Evolutionary conservation across 2,329 filamentous ascomycete species (phyloP).

Genomic region (Xylariaceae sp.): DNA sequence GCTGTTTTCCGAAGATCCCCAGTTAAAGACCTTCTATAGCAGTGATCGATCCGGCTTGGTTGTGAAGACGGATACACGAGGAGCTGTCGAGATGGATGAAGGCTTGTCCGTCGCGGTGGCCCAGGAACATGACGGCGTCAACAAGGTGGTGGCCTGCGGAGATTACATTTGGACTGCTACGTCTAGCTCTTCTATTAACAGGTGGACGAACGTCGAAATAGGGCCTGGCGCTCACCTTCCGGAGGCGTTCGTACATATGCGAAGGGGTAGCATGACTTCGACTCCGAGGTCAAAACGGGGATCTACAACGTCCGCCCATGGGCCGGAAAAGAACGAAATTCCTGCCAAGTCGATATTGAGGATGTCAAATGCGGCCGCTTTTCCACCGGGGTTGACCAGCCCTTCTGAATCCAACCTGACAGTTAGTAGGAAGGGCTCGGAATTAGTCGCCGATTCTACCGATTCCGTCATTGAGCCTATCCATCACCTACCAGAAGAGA

Average conservation of each 20-base stretch:
- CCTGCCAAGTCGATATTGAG: conserved; percentile 76
- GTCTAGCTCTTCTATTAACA: conserved; percentile 86
- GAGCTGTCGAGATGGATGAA: conserved; percentile 74
- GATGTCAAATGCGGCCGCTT: conserved; percentile 81
- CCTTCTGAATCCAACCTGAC: conserved; percentile 56
- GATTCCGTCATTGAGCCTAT: conserved; percentile 61
- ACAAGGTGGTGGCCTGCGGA: conserved; percentile 67
- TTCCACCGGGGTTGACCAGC: conserved; percentile 61
- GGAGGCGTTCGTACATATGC: conserved; percentile 52
- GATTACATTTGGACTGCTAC: conserved; percentile 90
- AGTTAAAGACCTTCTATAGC: conserved; percentile 90
- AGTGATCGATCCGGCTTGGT: conserved; percentile 89
- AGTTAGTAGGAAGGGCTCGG: conserved; percentile 59
- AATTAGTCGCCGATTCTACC: conserved; percentile 55
- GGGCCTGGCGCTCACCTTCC: conserved; percentile 69
- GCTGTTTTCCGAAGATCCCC: conserved; percentile 83
- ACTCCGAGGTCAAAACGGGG: conserved; percentile 43
- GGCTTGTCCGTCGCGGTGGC: conserved; percentile 88
- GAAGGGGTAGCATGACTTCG: conserved; percentile 43
- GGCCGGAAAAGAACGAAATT: conserved; percentile 63
- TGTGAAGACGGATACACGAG: conserved; percentile 92
- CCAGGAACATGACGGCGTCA: conserved; percentile 86
- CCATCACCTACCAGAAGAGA: conserved; percentile 71
- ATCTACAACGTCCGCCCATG: conserved; percentile 39
- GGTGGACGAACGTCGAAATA: conserved; percentile 87